Conservation (phyloP, 176 grass and related monocot genomes). For the Musa troglodytarum region DNA sequence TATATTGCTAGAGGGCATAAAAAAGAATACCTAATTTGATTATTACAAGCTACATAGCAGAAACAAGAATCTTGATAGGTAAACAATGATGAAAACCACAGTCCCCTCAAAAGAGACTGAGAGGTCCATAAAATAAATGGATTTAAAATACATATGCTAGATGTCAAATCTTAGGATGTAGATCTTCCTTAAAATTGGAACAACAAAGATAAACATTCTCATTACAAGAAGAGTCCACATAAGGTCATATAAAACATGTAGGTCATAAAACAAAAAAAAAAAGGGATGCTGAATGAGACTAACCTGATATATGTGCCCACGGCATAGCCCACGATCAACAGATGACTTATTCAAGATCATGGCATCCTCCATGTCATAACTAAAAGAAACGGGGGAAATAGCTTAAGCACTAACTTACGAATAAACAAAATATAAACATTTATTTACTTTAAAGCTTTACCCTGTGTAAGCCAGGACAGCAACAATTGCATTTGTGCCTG, state of each 20-base stretch:
- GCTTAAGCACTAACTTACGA: constrained; percentile 11
- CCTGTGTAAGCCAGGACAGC: constrained; percentile 84
- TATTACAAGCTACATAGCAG: no score
- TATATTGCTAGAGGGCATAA: no score
- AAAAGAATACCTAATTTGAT: no score
- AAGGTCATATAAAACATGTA: constrained; percentile 7
- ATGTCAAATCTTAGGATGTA: no score
- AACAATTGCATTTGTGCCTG: constrained; percentile 92
- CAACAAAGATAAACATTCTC: background rate
- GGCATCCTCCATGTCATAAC: constrained; percentile 99
- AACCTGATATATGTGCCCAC: constrained; percentile 90
- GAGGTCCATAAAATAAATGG: no score
- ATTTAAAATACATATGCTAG: no score
- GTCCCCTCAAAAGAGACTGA: no score
- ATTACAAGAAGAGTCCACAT: background rate
- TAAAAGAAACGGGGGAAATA: constrained; percentile 29
- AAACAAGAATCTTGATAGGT: no score
- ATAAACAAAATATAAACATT: background rate
- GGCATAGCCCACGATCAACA: constrained; percentile 84
- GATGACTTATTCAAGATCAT: constrained; percentile 99
- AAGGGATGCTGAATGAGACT: background rate
- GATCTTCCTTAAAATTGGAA: background rate
- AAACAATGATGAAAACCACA: no score
- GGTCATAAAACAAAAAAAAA: background rate
- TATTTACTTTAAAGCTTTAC: constrained; percentile 28